Percentiles rank a stretch among this genome's conserved stretches.
Evolutionary conservation across 2,329 filamentous ascomycete genomes (phyloP).

Genomic region (Lecanicillium sp.): DNA sequence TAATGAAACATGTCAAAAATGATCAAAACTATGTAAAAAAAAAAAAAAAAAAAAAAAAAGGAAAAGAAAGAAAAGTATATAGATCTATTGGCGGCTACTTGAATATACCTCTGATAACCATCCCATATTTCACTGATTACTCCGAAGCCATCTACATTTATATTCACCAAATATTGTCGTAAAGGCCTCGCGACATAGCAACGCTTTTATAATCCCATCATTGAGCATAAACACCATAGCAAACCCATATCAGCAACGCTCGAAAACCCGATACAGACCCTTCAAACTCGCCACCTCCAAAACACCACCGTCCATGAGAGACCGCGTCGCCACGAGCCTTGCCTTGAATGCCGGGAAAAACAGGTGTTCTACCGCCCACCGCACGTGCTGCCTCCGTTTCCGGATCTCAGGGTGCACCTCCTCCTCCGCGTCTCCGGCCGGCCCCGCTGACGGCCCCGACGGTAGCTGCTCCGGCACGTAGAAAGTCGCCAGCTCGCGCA

Average conservation of each 20-base stretch:
- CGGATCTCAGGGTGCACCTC: slow-evolving; percentile 44
- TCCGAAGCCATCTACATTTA: neutral
- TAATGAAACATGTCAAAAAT: slow-evolving; percentile 2
- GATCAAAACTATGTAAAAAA: neutral
- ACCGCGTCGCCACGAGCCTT: slow-evolving; percentile 73
- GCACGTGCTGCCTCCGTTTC: slow-evolving; percentile 62
- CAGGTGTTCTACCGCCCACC: slow-evolving; percentile 71
- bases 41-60: slow-evolving; percentile 8
- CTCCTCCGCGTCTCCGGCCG: slow-evolving; percentile 29
- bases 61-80: slow-evolving; percentile 9
- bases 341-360: slow-evolving; percentile 87
- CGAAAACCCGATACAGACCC: slow-evolving; percentile 89
- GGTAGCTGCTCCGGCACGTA: slow-evolving; percentile 86
- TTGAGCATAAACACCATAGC: neutral
- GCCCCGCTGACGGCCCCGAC: slow-evolving; percentile 31
- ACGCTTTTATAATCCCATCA: neutral
- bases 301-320: slow-evolving; percentile 65
- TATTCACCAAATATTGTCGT: no score
- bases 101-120: neutral
- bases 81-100: neutral
- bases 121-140: neutral
- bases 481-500: slow-evolving; percentile 82
- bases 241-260: slow-evolving; percentile 62
- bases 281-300: slow-evolving; percentile 89
- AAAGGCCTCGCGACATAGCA: no score